Evolutionary conservation across 805 yeast genomes (phyloP).

Genomic region (Blastobotrys terrestris): DNA sequence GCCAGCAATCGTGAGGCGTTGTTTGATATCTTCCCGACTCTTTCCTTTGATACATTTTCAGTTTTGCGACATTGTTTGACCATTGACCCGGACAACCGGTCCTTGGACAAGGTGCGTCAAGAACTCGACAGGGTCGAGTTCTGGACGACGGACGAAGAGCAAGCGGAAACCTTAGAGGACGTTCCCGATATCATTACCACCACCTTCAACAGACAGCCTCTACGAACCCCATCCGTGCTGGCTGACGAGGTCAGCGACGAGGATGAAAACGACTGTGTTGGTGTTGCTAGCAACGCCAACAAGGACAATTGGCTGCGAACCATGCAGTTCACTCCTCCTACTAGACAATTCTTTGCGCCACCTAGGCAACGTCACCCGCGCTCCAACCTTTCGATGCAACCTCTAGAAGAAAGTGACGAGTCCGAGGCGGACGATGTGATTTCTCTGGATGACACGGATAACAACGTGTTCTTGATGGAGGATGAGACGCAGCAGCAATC

Average conservation of each 20-base stretch:
- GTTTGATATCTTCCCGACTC: conserved; percentile 84
- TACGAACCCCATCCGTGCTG: conserved; percentile 28
- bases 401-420: conserved; percentile 6
- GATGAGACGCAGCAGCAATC: conserved; percentile 12
- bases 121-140: conserved; percentile 56
- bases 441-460: not conserved
- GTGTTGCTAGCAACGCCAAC: conserved; percentile 5
- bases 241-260: conserved; percentile 9
- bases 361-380: conserved; percentile 12
- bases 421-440: not conserved
- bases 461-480: conserved; percentile 1
- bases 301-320: conserved; percentile 22
- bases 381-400: conserved; percentile 11
- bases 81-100: conserved; percentile 82
- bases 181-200: conserved; percentile 29
- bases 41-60: conserved; percentile 82
- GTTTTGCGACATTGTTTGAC: conserved; percentile 73
- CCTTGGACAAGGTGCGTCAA: conserved; percentile 50
- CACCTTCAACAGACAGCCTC: conserved; percentile 26
- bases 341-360: conserved; percentile 3
- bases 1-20: conserved; percentile 83
- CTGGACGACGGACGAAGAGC: conserved; percentile 88
- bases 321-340: conserved; percentile 29
- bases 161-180: conserved; percentile 54
- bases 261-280: no score